phyloP scores from a whole-genome alignment of 345 rosid species.

The Clausena lansium region DNA sequence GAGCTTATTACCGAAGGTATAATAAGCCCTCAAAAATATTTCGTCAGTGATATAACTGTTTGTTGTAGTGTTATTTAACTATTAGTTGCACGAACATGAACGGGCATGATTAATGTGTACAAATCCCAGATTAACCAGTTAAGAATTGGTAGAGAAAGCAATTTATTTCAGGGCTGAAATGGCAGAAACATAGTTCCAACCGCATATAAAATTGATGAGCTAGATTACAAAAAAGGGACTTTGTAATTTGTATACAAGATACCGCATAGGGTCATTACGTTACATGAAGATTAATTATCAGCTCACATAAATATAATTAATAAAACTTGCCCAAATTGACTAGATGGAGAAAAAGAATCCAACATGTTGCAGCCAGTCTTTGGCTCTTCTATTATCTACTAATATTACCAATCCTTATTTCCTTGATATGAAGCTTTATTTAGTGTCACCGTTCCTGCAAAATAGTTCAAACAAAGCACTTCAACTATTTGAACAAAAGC shows the following conservation, averaged over 20 bases:
- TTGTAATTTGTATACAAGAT: constrained; percentile 5
- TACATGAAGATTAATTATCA: neutral
- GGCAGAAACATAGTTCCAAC: neutral
- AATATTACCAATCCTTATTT: constrained; percentile 19
- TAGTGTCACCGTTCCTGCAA: constrained; percentile 22
- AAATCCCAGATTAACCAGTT: neutral
- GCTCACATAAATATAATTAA: neutral
- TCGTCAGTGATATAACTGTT: too few relatives aligned
- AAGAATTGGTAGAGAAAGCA: neutral
- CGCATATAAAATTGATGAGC: neutral
- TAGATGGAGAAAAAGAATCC: constrained; percentile 29
- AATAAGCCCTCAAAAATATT: too few relatives aligned
- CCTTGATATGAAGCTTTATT: neutral
- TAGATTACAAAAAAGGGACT: neutral
- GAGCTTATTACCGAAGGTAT: too few relatives aligned
- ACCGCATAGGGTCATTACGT: neutral
- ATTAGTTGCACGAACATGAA: neutral
- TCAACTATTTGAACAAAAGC: neutral
- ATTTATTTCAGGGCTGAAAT: neutral
- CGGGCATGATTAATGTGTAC: neutral
- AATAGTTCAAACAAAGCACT: neutral
- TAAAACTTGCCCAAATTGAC: constrained; percentile 9
- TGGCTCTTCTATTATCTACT: neutral
- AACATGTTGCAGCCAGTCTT: constrained; percentile 13
- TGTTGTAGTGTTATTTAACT: neutral